A percentile compares a stretch with the other conserved stretches of the same genome.
These are phyloP conservation scores for Azolla pinnata DNA, from an alignment of 75 land plant species.

Conservation along the genomic window DNA sequence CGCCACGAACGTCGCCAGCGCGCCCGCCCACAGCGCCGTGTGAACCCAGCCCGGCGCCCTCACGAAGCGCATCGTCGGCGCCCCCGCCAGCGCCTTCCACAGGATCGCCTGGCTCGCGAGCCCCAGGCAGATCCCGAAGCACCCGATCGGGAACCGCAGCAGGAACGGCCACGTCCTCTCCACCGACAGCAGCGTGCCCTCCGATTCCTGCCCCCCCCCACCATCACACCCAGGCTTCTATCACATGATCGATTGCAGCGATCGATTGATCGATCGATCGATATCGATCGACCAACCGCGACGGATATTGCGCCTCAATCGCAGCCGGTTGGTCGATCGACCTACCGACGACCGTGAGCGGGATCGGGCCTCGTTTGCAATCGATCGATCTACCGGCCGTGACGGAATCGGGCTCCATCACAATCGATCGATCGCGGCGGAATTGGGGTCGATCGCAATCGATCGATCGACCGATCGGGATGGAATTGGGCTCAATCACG, in stretches of 20 bases:
- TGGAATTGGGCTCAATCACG: no score
- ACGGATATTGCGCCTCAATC: not conserved
- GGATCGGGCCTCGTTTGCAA: no score
- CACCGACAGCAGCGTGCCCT: constrained; percentile 47
- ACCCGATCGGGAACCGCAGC: constrained; percentile 64
- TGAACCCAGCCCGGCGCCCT: constrained; percentile 37
- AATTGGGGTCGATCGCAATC: no score
- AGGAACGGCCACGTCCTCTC: constrained; percentile 79
- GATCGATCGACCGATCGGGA: no score
- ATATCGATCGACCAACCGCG: not conserved
- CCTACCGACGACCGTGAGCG: no score
- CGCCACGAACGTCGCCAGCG: constrained; percentile 23
- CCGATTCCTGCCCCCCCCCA: constrained; percentile 43
- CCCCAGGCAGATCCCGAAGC: constrained; percentile 71
- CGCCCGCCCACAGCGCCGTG: constrained; percentile 45
- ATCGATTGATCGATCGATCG: not conserved
- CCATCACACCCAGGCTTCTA: not conserved
- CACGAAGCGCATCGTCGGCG: constrained; percentile 25
- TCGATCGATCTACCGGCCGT: no score
- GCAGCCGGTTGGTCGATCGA: no score
- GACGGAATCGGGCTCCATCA: no score
- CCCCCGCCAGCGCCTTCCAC: constrained; percentile 55
- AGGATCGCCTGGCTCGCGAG: constrained; percentile 69
- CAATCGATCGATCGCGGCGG: no score
- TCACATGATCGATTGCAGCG: not conserved